These are phyloP conservation scores for Fusarium sp. DNA, from an alignment of 2,329 filamentous ascomycete species.

Conservation along the genomic window DNA sequence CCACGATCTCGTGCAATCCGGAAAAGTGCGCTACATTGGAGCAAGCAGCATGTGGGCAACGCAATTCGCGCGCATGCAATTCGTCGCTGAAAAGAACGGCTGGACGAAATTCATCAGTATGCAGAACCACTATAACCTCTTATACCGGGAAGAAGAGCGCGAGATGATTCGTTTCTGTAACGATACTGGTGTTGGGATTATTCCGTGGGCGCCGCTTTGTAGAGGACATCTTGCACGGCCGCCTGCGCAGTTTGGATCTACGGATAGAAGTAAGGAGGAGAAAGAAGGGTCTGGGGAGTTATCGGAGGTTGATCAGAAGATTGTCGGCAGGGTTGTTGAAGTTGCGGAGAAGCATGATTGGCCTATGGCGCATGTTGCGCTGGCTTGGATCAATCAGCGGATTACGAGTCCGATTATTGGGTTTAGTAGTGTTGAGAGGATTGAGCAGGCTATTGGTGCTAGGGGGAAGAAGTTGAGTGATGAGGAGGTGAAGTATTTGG, in stretches of 20 bases:
- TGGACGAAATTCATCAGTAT: conserved; percentile 70
- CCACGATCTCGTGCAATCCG: conserved; percentile 66
- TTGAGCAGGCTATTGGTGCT: conserved; percentile 27
- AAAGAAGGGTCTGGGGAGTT: conserved; percentile 24
- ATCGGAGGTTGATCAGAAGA: conserved; percentile 19
- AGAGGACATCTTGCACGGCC: conserved; percentile 30
- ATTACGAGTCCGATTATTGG: conserved; percentile 33
- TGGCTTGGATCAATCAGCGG: conserved; percentile 29
- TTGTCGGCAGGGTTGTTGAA: conserved; percentile 23
- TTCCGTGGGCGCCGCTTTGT: conserved; percentile 39
- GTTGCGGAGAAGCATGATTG: conserved; percentile 13
- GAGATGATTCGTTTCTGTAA: conserved; percentile 58
- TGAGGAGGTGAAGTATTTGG: conserved; percentile 23
- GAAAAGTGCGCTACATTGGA: conserved; percentile 68
- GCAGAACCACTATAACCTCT: conserved; percentile 67
- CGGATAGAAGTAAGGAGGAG: conserved; percentile 28
- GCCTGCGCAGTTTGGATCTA: conserved; percentile 15
- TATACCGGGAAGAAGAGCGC: conserved; percentile 69
- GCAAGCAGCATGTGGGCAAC: conserved; percentile 59
- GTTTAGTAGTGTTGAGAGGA: conserved; percentile 32
- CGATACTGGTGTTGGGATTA: conserved; percentile 43
- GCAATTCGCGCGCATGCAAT: conserved; percentile 62
- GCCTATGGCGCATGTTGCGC: conserved; percentile 34
- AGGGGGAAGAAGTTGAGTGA: conserved; percentile 18
- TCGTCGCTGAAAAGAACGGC: conserved; percentile 63